Evolutionary conservation across 768 basidiomycete genomes (phyloP), one percentile per base, ranked within the genome.

Genomic region (Dendrothele bispora): DNA sequence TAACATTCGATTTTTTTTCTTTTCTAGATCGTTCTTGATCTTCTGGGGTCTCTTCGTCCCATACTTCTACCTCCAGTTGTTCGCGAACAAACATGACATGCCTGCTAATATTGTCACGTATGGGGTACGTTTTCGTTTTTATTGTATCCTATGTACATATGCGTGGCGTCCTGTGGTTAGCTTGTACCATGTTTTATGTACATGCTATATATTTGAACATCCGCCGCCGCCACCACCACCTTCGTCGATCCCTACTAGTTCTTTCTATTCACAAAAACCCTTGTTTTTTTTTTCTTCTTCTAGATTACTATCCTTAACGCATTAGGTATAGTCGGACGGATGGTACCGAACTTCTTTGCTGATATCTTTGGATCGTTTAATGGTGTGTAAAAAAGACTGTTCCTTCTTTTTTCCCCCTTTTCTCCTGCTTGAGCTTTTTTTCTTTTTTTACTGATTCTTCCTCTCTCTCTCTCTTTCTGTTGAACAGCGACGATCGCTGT

Each of bases 31-130:
- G 22, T 47, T 47, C 18, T 47, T 47, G 11, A 38, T 47, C 12
- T 47, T 47, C 38, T 47, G 46, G 46, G 46, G 46, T 6, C 34
- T 47, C 12, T 47, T 47, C 38, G 46, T 47, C 7, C 46, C 46
- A 26, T 47, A 47, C 14, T 47, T 47, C 20, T 47, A 47, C 24
- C 28, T 47, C n/a, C 46, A 47, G 37, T 18, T 47, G n/a, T 47
- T 47, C 22, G 35, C 34, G 28, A 39, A 36, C 8, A 39, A 47
- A 39, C 46, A 47, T 27, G 37, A 39, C 21, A 17, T 47, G 14
- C 46, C 46, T n/a, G 12, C 36, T 5, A 39, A 39, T 11, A 47
- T 47, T 25, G 46, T 47, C 22, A 47, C 46, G 15, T 47, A 47
- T 22, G 46, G 46, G 29, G 46, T 47, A n/a, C n/a, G n/a, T n/a